These are phyloP conservation scores for Rhizopus delemar DNA, from an alignment of 371 early-diverging fungal species.

Conservation along the genomic window DNA sequence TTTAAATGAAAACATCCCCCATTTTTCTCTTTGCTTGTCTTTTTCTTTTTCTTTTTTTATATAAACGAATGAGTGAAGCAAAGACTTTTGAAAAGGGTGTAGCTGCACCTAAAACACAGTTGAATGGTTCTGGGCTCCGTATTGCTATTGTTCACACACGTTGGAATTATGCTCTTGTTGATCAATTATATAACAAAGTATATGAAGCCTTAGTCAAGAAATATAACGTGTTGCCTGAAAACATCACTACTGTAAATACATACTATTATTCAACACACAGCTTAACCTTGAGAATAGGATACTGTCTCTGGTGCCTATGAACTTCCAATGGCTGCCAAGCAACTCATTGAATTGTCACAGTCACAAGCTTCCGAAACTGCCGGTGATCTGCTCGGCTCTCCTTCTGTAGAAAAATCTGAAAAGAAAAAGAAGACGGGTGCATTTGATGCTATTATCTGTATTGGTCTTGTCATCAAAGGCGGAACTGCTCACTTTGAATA, in stretches of 20 bases:
- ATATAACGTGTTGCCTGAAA: constrained; percentile 67
- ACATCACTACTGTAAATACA: constrained; percentile 63
- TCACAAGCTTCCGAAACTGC: constrained; percentile 57
- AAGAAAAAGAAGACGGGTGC: constrained; percentile 45
- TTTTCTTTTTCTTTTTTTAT: constrained; percentile 5
- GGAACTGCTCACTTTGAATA: constrained; percentile 98
- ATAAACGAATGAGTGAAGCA: constrained; percentile 30
- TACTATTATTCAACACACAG: too few relatives aligned
- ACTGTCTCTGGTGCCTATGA: constrained; percentile 93
- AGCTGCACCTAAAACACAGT: constrained; percentile 49
- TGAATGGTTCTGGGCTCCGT: constrained; percentile 72
- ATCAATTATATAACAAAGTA: constrained; percentile 78
- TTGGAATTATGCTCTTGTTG: constrained; percentile 88
- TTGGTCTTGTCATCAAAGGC: constrained; percentile 97
- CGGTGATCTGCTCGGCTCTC: constrained; percentile 56
- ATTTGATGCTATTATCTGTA: constrained; percentile 89
- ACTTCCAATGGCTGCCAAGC: constrained; percentile 88
- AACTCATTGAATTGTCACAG: constrained; percentile 70
- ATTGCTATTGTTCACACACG: constrained; percentile 89
- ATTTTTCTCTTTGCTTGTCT: background rate
- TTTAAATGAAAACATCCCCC: too few relatives aligned
- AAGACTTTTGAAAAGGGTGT: constrained; percentile 73
- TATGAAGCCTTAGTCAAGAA: constrained; percentile 61
- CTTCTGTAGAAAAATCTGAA: constrained; percentile 21
- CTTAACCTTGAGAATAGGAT: constrained; percentile 29